Percentiles rank a stretch among this genome's conserved stretches.
phyloP scores from a whole-genome alignment of 139 green algal genomes.

The Volvox reticuliferus region DNA sequence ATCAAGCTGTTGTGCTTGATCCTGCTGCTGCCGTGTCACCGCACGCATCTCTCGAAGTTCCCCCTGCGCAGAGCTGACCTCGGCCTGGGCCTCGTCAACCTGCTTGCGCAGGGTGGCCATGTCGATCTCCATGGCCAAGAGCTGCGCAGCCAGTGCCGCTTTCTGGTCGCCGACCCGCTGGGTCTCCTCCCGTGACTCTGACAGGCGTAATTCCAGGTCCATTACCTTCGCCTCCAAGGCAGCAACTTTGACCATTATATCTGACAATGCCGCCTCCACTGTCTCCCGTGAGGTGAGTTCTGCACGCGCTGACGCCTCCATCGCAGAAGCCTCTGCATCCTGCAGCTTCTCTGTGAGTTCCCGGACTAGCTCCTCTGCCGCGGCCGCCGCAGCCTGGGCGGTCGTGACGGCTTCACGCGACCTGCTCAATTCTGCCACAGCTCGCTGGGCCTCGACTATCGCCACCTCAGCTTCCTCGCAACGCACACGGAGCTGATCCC shows the following conservation, averaged over 20 bases:
- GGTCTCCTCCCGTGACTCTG: background rate
- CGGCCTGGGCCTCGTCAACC: background rate
- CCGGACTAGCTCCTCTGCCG: background rate
- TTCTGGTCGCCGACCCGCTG: background rate
- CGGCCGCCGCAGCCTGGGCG: background rate
- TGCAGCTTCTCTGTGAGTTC: conserved; percentile 6
- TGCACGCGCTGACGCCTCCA: background rate
- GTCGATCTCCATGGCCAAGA: background rate
- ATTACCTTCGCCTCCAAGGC: background rate
- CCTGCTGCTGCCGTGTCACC: background rate
- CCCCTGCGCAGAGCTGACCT: background rate
- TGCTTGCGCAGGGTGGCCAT: background rate
- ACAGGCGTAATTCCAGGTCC: background rate
- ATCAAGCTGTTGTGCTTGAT: background rate
- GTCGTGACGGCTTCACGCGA: background rate
- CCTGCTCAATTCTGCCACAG: background rate
- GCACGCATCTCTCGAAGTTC: background rate
- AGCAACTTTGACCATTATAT: background rate
- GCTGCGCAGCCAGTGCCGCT: conserved; percentile 12
- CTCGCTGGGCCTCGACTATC: background rate
- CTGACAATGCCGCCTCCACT: background rate
- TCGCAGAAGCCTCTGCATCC: background rate
- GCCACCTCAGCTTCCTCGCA: background rate
- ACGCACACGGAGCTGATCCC: background rate
- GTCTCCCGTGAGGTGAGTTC: background rate